These are phyloP conservation scores for Candida manassasensis DNA, from an alignment of 805 yeast species.

Conservation along the genomic window DNA sequence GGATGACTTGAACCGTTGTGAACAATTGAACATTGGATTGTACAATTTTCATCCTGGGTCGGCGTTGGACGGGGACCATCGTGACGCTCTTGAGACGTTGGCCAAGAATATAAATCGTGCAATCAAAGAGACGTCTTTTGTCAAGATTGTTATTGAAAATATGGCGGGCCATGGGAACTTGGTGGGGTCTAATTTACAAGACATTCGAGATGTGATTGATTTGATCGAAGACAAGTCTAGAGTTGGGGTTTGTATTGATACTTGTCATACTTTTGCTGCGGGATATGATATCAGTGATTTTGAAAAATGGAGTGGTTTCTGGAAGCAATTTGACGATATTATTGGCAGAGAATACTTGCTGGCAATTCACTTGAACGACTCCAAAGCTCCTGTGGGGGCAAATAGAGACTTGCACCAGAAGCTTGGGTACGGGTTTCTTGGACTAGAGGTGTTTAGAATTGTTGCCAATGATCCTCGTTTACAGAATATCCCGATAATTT, in stretches of 20 bases:
- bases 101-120: conserved; percentile 82
- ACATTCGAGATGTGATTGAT: conserved; percentile 68
- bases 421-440: conserved; percentile 84
- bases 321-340: conserved; percentile 68
- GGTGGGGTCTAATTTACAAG: conserved; percentile 78
- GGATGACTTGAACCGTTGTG: conserved; percentile 87
- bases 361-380: conserved; percentile 88
- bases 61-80: conserved; percentile 63
- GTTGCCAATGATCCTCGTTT: conserved; percentile 67
- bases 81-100: conserved; percentile 57
- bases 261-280: conserved; percentile 95
- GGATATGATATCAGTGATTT: conserved; percentile 81
- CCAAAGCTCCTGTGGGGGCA: conserved; percentile 89
- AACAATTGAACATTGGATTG: conserved; percentile 72
- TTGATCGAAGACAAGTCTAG: conserved; percentile 74
- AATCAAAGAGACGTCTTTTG: conserved; percentile 65
- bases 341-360: conserved; percentile 73
- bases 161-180: conserved; percentile 97
- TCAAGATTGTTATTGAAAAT: conserved; percentile 86
- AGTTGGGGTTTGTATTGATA: conserved; percentile 95
- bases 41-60: conserved; percentile 96
- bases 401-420: conserved; percentile 89
- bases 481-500: conserved; percentile 65
- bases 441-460: conserved; percentile 76
- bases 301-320: conserved; percentile 56